Base-by-base conservation (phyloP, 164 flowering plant species). In the Vitis riparia region DNA sequence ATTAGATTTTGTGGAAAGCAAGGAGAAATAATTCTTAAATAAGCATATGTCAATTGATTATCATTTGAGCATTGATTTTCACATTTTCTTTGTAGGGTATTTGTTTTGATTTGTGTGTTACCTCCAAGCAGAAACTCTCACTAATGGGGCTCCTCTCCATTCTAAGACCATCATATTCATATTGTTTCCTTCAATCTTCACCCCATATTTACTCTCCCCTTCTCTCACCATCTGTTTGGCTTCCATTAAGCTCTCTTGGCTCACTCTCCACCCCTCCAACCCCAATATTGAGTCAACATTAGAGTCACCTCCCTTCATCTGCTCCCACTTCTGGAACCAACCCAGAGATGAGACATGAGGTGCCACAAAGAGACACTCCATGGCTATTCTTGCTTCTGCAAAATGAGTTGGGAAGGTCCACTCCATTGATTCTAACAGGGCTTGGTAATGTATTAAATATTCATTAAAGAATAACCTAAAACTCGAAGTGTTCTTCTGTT, bases 91-190 rank as follows among this genome's bases (percentile, higher is more conserved):
- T 23, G 27, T 23, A 23, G 27, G 44, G 44, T 32, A 4, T 32
- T 32, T 32, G 5, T 32, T 32, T 32, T 23, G 1, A 23, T 1
- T 1, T 23, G 27, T 23, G 44, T 32, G 44, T 32, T 32, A 83
- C 76, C 66, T 75, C 90, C 88, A 85, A 11, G 72, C 10, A 9
- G 85, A 80, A 29, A 87, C 72, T 75, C 50, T 81, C 17, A 87
- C 76, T 49, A 84, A 16, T 51, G 85, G 79, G 49, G 78, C 81
- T 16, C 82, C 84, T 30, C 51, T 73, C 81, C 82, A 85, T 13
- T 80, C 79, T 71, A 85, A 68, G 47, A 66, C 69, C 75, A 83
- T 75, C 68, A 77, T 76, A 56, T 81, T 83, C 50, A 66, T 57
- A 37, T 56, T 62, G 29, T 65, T 55, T 59, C 79, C 82, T 65